Percentiles rank a stretch among this genome's conserved stretches.
These are phyloP conservation scores for Polygonum maritimum DNA, from an alignment of 148 eudicot genomes.

Conservation along the genomic window DNA sequence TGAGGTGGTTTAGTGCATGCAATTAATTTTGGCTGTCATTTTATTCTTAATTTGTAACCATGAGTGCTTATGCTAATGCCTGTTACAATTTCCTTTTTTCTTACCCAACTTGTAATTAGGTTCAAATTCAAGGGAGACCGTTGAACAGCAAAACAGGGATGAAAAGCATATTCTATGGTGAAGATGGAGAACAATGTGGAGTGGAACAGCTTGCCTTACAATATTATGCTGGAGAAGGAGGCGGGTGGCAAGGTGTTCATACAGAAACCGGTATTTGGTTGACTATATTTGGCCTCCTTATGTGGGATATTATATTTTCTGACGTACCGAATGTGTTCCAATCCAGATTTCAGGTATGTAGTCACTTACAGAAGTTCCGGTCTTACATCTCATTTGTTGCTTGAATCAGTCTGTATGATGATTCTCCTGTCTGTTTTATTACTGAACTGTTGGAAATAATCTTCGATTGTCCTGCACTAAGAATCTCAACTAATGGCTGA, in stretches of 20 bases:
- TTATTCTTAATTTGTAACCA: neutral
- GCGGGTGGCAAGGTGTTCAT: conserved; percentile 94
- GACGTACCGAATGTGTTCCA: conserved; percentile 76
- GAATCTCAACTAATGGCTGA: neutral
- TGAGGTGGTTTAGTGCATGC: conserved; percentile 39
- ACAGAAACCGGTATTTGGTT: conserved; percentile 91
- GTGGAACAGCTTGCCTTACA: conserved; percentile 89
- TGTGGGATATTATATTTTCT: conserved; percentile 90
- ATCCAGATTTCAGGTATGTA: conserved; percentile 68
- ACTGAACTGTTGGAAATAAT: no score
- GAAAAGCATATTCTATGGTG: conserved; percentile 81
- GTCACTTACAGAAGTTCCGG: neutral
- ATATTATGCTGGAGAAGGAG: conserved; percentile 86
- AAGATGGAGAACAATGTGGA: conserved; percentile 92
- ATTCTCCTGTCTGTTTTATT: no score
- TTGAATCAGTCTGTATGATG: neutral
- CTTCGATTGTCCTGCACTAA: neutral
- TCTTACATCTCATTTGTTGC: neutral
- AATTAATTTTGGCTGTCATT: neutral
- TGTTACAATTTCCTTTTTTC: neutral
- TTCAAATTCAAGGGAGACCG: conserved; percentile 79
- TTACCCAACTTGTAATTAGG: conserved; percentile 25
- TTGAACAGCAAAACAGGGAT: conserved; percentile 52
- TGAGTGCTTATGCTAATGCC: neutral
- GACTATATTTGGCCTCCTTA: conserved; percentile 81